Base-by-base conservation (phyloP, 2,329 filamentous ascomycete genomes). In the Exophiala lecanii-corni region DNA sequence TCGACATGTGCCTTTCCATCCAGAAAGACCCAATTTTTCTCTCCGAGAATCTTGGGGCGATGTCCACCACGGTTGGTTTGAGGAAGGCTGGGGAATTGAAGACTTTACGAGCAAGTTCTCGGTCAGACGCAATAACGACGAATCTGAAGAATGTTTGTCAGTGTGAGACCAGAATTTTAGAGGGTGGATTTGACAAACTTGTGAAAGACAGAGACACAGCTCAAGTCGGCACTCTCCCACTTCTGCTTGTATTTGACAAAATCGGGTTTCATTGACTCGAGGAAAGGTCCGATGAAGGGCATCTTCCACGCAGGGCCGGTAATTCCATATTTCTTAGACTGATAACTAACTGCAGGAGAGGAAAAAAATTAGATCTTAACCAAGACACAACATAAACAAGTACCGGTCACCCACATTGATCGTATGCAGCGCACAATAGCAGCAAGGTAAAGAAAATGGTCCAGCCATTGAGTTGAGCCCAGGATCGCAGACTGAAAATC, bases 141-240 rank as follows among this genome's bases (percentile, higher is more conserved):
- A 98, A 98, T 66, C 88, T 94, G 18, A 23, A 36, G 13, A 34
- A 17, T 38, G 41, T 16, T 15, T 19, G 28, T 40, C 28, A 12
- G 36, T 26, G 18, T 26, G 9, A 17, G 16, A 31, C 12, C 6
- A 23, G 23, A 26, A 23, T 6, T 13, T 9, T 31, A 15, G 40
- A 7, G 21, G 20, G n/a, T n/a, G n/a, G n/a, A n/a, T n/a, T n/a
- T 32, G 17, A 28, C 81, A 57, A 78, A 94, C 88, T 97, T 98
- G 80, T 98, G 92, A 73, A 98, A 98, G 59, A 98, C 89, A 2
- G 89, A 96, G 50, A 98, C 92, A 62, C 92, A 98, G 74, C 89
- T 96, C 57, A 98, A 74, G 36, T 86, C 83, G 35, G 86, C 92
- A 61, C 88, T 94, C 58, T 76, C 67, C 92, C 92, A 98, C 75